Percentiles rank a stretch among this genome's conserved stretches.
Evolutionary conservation across 495 filamentous ascomycete species (phyloP).

Genomic region (Hypoxylon lenormandii): DNA sequence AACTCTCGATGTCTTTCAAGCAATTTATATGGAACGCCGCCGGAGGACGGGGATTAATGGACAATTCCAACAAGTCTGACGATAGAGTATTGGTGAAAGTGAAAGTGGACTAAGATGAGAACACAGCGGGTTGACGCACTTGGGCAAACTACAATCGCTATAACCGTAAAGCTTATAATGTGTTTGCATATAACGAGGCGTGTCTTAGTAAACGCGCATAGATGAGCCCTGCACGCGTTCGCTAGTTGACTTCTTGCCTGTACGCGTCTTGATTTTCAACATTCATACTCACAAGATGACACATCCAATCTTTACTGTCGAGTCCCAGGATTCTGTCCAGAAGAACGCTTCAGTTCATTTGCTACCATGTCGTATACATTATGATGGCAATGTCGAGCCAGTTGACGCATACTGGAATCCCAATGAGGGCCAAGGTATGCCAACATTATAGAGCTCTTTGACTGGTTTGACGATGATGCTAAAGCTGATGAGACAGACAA

Average conservation of each 20-base stretch:
- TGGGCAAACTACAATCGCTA: neutral
- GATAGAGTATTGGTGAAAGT: neutral
- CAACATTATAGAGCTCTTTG: neutral
- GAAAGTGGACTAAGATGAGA: neutral
- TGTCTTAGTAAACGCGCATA: neutral
- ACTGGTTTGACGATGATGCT: conserved; percentile 4
- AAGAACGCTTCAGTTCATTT: conserved; percentile 76
- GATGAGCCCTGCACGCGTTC: conserved; percentile 6
- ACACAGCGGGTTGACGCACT: neutral
- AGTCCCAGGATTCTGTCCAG: conserved; percentile 32
- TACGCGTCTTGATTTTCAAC: conserved; percentile 14
- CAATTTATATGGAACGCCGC: too few relatives aligned
- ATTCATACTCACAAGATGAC: conserved; percentile 23
- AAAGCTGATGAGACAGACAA: conserved; percentile 51
- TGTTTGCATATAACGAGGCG: conserved; percentile 2
- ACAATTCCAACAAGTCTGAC: too few relatives aligned
- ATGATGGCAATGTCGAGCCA: conserved; percentile 77
- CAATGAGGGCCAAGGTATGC: conserved; percentile 51
- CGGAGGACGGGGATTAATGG: too few relatives aligned
- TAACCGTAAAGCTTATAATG: neutral
- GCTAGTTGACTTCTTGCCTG: conserved; percentile 26
- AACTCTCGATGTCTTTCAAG: too few relatives aligned
- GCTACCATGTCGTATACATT: conserved; percentile 84
- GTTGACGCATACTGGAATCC: conserved; percentile 79
- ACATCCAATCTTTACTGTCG: conserved; percentile 26